Evolutionary conservation across 352 stramenopile species (phyloP), one percentile per base, ranked within the genome.

Genomic region (Discostella stelligera): DNA sequence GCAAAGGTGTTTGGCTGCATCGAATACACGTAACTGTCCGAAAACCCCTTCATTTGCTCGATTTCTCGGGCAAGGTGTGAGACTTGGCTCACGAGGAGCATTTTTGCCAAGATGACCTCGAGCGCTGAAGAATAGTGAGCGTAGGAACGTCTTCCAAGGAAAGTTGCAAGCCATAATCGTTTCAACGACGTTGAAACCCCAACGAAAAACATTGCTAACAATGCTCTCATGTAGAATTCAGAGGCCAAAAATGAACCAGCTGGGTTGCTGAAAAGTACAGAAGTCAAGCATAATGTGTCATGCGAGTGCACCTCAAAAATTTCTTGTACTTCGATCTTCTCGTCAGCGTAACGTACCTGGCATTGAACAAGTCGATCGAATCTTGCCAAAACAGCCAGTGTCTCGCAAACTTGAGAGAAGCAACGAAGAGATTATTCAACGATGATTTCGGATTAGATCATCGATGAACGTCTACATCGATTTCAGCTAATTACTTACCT

Each of bases 381-480:
- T 79, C 30, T 67, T 89, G 84, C 74, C 77, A 92, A 74, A 74
- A 90, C 13, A 83, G 27, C 87, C 85, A 91, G 68, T 91, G 85
- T n/a, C 73, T 63, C 27, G 72, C 70, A 63, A 89, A 91, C 49
- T 58, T 0, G 20, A 3, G 30, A 41, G 23, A 6, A 21, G 48
- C 11, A 23, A 20, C 0, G 3, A 55, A 68, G 37, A 11, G 2
- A n/a, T 56, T 41, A 11, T n/a, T n/a, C 25, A 39, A 27, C 41
- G 8, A 13, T 20, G 41, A 54, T 7, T 61, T 41, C 27, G 18
- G 27, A 4, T 61, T 16, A 37, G 53, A 46, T 25, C 25, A 6
- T 56, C 6, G 23, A 20, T 46, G 46, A 27, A 68, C 2, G 52
- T 61, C 25, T 21, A 18, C 21, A 71, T 71, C 21, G 21, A 5